phyloP scores from a whole-genome alignment of 306 rosid genomes.

The Sechiopsis laciniata region DNA sequence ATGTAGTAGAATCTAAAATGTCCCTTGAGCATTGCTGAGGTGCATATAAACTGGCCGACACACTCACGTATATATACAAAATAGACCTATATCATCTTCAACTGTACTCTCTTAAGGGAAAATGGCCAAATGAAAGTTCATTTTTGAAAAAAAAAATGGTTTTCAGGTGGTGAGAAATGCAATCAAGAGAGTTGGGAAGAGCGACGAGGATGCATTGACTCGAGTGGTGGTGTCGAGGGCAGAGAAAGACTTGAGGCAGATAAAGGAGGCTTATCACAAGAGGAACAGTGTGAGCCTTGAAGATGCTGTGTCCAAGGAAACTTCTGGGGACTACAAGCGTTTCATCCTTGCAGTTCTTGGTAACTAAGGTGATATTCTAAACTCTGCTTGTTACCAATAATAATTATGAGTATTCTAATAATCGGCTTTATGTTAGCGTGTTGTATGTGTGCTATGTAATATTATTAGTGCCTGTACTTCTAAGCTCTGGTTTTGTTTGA shows the following conservation, averaged over 20 bases:
- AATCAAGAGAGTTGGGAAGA: slow-evolving; percentile 40
- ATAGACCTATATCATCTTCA: background rate
- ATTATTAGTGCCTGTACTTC: background rate
- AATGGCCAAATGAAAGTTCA: background rate
- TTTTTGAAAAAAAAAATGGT: background rate
- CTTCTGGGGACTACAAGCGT: slow-evolving; percentile 60
- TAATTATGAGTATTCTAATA: background rate
- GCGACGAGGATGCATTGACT: slow-evolving; percentile 65
- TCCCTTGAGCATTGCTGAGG: too few species aligned
- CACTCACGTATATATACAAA: too few species aligned
- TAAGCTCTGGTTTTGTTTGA: slow-evolving; percentile 7
- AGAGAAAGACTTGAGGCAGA: slow-evolving; percentile 57
- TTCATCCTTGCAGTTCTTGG: slow-evolving; percentile 67
- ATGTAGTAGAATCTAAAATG: too few species aligned
- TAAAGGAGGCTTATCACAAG: slow-evolving; percentile 65
- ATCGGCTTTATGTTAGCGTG: slow-evolving; percentile 8
- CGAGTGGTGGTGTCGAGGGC: slow-evolving; percentile 73
- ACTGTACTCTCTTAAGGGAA: background rate
- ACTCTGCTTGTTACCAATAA: background rate
- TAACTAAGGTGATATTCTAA: slow-evolving; percentile 27
- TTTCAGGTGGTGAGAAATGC: slow-evolving; percentile 49
- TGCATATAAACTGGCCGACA: too few species aligned
- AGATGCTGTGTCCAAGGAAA: slow-evolving; percentile 57
- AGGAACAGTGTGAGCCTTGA: slow-evolving; percentile 66
- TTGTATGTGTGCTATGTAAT: background rate